These are phyloP conservation scores for Westerdykella ornata DNA, from an alignment of 2,329 filamentous ascomycete genomes.

Conservation along the genomic window DNA sequence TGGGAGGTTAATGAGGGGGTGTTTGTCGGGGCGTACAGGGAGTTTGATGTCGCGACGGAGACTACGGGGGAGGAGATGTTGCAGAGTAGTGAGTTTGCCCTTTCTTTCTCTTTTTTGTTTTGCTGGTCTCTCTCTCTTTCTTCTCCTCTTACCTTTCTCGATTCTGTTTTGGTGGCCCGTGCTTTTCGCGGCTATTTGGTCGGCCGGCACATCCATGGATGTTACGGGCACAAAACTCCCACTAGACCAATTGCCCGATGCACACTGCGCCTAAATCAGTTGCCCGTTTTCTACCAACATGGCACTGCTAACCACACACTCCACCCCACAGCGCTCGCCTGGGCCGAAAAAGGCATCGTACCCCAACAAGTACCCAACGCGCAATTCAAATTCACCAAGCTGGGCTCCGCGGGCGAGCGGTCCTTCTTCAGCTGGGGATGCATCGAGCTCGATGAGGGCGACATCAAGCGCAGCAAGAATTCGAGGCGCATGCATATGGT, in stretches of 20 bases:
- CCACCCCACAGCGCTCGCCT: constrained; percentile 51
- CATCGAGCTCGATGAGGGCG: constrained; percentile 76
- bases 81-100: constrained; percentile 33
- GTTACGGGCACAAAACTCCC: no score
- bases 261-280: no score
- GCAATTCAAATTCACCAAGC: constrained; percentile 83
- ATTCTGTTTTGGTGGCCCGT: no score
- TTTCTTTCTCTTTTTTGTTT: constrained; percentile 1
- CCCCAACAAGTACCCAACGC: constrained; percentile 55
- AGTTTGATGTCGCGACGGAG: constrained; percentile 57
- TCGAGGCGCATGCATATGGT: constrained; percentile 94
- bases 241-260: no score
- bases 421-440: constrained; percentile 86
- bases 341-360: constrained; percentile 51
- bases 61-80: constrained; percentile 49
- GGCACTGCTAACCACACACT: constrained; percentile 12
- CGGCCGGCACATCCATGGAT: no score
- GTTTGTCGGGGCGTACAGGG: constrained; percentile 56
- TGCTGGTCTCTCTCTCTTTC: constrained; percentile 5
- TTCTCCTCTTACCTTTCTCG: no score
- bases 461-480: constrained; percentile 85
- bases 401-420: constrained; percentile 54
- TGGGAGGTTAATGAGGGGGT: constrained; percentile 66
- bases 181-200: no score
- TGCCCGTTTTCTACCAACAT: no score